Conservation (phyloP, 2,329 filamentous ascomycete species). For the Epichloe glyceriae region DNA sequence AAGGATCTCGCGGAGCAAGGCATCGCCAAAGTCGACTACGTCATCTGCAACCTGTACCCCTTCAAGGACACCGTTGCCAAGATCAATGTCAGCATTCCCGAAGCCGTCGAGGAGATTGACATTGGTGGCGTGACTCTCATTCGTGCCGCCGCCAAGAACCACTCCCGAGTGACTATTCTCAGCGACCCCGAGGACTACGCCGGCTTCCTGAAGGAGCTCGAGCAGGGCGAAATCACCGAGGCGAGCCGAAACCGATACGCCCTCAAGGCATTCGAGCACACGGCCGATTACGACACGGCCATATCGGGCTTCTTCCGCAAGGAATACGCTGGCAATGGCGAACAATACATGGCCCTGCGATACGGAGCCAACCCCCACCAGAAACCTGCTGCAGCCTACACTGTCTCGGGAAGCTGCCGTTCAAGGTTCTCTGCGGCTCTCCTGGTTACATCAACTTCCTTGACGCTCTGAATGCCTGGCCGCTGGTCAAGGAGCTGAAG, state of each 20-base stretch:
- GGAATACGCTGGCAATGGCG: slow-evolving; percentile 78
- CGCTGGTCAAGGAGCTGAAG: slow-evolving; percentile 91
- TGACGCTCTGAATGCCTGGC: slow-evolving; percentile 93
- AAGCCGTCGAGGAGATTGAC: slow-evolving; percentile 98
- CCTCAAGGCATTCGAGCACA: slow-evolving; percentile 97
- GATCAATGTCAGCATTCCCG: slow-evolving; percentile 89
- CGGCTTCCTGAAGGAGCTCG: slow-evolving; percentile 83
- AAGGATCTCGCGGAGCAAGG: slow-evolving; percentile 92
- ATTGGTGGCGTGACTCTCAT: slow-evolving; percentile 96
- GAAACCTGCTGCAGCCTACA: slow-evolving; percentile 83
- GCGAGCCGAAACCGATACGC: slow-evolving; percentile 78
- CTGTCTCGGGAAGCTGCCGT: slow-evolving; percentile 65
- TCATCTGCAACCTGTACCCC: slow-evolving; percentile 97
- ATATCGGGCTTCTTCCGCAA: slow-evolving; percentile 97
- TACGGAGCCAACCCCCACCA: slow-evolving; percentile 98
- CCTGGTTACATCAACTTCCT: slow-evolving; percentile 97
- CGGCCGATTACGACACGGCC: slow-evolving; percentile 87
- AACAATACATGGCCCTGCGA: slow-evolving; percentile 72
- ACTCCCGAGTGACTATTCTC: slow-evolving; percentile 86
- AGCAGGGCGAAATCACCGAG: slow-evolving; percentile 75
- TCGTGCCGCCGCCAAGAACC: slow-evolving; percentile 95
- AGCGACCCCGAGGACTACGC: slow-evolving; percentile 90
- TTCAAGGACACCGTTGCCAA: slow-evolving; percentile 98
- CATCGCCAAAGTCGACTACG: slow-evolving; percentile 89
- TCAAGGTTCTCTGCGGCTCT: slow-evolving; percentile 80